phyloP scores from a whole-genome alignment of 192 early-diverging fungal genomes.

The Oehlia diaphana region DNA sequence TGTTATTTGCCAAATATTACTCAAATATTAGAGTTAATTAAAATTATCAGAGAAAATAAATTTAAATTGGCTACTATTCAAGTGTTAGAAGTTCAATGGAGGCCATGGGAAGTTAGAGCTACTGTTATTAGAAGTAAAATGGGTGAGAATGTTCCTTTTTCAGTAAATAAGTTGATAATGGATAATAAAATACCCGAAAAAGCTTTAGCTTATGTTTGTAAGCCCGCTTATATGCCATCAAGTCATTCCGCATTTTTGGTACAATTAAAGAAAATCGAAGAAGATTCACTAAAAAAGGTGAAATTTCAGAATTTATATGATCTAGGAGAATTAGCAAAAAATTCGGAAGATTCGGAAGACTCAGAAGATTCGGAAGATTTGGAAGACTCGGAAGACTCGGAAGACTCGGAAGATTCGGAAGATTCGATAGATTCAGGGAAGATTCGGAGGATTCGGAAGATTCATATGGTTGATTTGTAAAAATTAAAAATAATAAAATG shows the following conservation, averaged over 20 bases:
- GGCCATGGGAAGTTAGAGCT: constrained; percentile 44
- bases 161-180: background rate
- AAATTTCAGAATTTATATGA: too few species aligned
- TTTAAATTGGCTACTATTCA: constrained; percentile 36
- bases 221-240: constrained; percentile 37
- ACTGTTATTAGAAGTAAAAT: constrained; percentile 41
- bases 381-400: too few species aligned
- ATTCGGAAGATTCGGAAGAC: too few species aligned
- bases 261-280: constrained; percentile 39
- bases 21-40: constrained; percentile 41
- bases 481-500: too few species aligned
- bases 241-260: constrained; percentile 49
- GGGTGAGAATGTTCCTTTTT: background rate
- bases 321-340: too few species aligned
- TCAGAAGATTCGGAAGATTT: too few species aligned
- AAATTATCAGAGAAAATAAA: constrained; percentile 21
- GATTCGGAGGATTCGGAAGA: too few species aligned
- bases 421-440: too few species aligned
- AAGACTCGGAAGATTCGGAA: too few species aligned
- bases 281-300: background rate
- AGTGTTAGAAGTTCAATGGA: constrained; percentile 42
- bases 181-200: background rate
- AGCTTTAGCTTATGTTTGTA: constrained; percentile 44
- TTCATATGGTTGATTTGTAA: too few species aligned
- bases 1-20: constrained; percentile 57